Percentiles rank a stretch among this genome's conserved stretches.
These are phyloP conservation scores for Dalbergia oliveri DNA, from an alignment of 306 rosid species.

Conservation along the genomic window DNA sequence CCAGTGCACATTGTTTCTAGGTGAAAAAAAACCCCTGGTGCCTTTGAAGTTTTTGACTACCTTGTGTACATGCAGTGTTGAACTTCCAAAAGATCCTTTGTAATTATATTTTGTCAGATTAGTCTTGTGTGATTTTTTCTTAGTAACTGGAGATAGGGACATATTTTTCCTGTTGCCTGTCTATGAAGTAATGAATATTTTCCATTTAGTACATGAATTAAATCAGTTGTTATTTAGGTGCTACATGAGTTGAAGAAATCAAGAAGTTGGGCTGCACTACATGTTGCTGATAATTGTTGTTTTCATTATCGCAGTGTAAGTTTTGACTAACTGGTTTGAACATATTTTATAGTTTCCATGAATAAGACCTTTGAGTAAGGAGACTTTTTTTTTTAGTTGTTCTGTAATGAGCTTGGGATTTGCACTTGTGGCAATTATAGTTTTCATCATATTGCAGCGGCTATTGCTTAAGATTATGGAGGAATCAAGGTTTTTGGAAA, in stretches of 20 bases:
- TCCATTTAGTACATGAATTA: conserved; percentile 30
- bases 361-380: conserved; percentile 25
- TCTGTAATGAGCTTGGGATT: conserved; percentile 32
- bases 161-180: not conserved
- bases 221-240: conserved; percentile 58
- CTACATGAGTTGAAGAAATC: conserved; percentile 68
- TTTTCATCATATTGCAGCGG: conserved; percentile 62
- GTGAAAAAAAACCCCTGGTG: not conserved
- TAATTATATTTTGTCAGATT: conserved; percentile 1
- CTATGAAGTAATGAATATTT: conserved; percentile 13
- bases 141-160: conserved; percentile 2
- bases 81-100: conserved; percentile 5
- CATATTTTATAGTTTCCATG: conserved; percentile 31
- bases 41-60: not conserved
- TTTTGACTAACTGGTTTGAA: conserved; percentile 41
- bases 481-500: conserved; percentile 45
- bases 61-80: conserved; percentile 1
- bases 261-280: conserved; percentile 81
- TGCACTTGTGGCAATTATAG: conserved; percentile 10
- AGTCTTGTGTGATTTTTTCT: not conserved
- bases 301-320: conserved; percentile 90
- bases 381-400: not conserved
- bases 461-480: conserved; percentile 65
- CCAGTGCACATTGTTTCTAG: not conserved
- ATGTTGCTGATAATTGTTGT: conserved; percentile 86